Evolutionary conservation across 345 rosid genomes (phyloP).

Genomic region (Syzygium grande): DNA sequence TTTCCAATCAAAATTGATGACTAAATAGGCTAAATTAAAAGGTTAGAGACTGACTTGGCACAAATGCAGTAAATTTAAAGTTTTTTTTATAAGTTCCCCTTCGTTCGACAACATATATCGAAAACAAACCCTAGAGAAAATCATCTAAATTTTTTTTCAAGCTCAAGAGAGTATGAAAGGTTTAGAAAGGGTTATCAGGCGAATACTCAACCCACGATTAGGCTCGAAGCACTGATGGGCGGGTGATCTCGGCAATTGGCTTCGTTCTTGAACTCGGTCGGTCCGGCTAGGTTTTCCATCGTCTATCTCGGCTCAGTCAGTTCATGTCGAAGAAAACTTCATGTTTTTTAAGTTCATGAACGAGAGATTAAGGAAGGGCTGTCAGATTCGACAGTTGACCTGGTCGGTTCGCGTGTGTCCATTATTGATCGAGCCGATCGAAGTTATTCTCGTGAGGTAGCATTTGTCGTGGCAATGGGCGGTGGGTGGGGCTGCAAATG

Average conservation of each 20-base stretch:
- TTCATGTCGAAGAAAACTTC: not conserved
- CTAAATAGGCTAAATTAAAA: too few species aligned
- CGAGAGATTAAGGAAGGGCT: not conserved
- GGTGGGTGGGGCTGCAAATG: not conserved
- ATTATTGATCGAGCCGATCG: not conserved
- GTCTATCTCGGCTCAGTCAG: not conserved
- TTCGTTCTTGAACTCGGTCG: not conserved
- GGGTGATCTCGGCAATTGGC: not conserved
- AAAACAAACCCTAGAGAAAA: not conserved
- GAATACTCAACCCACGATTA: not conserved
- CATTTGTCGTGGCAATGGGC: not conserved
- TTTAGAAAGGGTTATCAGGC: not conserved
- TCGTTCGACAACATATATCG: not conserved
- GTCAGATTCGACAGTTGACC: not conserved
- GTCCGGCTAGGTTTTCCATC: not conserved
- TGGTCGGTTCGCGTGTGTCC: not conserved
- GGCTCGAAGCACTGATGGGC: not conserved
- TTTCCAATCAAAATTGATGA: too few species aligned
- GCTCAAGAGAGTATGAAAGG: not conserved
- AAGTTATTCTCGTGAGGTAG: not conserved
- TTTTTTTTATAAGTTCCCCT: too few species aligned
- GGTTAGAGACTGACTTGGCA: too few species aligned
- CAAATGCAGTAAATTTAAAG: too few species aligned
- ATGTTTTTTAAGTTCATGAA: not conserved
- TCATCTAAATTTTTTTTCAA: not conserved